Evolutionary conservation across 2,329 filamentous ascomycete genomes (phyloP).

Genomic region (Aspergillus brunneoviolaceus): DNA sequence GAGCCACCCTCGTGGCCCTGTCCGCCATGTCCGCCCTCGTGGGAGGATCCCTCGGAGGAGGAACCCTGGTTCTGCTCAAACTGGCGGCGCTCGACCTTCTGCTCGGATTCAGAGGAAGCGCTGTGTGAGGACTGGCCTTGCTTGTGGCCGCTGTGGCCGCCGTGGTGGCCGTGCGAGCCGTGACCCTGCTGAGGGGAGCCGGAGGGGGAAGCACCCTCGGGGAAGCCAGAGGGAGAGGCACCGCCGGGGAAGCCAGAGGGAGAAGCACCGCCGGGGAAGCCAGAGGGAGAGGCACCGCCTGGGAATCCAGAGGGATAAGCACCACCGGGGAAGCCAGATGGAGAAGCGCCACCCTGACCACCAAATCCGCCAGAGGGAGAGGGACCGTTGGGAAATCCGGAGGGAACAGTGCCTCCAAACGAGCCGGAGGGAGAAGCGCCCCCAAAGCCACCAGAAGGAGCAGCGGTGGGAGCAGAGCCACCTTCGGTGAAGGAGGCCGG

Average conservation of each 20-base stretch:
- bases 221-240: neutral
- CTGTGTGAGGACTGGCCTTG: neutral
- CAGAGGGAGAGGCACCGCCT: neutral
- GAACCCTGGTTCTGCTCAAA: neutral
- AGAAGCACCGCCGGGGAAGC: neutral
- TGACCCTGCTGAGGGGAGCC: neutral
- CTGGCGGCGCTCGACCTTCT: neutral
- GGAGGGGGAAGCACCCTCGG: neutral
- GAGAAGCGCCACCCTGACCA: neutral
- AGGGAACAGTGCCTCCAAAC: too few relatives aligned
- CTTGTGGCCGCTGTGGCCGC: neutral
- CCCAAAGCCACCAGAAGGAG: too few relatives aligned
- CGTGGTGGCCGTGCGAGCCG: neutral
- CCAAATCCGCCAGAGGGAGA: too few relatives aligned
- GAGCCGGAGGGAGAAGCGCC: too few relatives aligned
- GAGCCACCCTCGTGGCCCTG: neutral
- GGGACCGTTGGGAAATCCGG: too few relatives aligned
- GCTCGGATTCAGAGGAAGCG: neutral
- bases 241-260: neutral
- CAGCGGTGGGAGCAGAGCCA: too few relatives aligned
- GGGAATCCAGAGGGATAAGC: neutral
- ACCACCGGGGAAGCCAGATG: neutral
- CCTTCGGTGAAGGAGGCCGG: too few relatives aligned
- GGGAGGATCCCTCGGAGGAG: neutral
- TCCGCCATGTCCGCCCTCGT: neutral